Evolutionary conservation across 78 protist species (phyloP).

Genomic region (Dictyostelium capitatum): DNA sequence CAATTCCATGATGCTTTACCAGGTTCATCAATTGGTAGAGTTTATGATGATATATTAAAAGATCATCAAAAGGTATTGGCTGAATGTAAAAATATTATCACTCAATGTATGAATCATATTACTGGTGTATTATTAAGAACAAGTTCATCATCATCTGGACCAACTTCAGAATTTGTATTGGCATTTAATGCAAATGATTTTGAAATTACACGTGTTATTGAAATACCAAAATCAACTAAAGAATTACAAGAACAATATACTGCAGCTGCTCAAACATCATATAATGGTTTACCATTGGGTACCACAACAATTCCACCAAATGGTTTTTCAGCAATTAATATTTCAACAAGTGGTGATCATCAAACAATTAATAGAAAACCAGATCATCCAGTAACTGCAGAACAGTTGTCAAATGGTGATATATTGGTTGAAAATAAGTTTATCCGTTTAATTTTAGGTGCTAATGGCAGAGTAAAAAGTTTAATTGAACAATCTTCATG

Average conservation of each 20-base stretch:
- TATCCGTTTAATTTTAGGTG: background rate
- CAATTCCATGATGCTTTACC: constrained; percentile 94
- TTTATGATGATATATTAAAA: constrained; percentile 65
- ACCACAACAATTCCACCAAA: constrained; percentile 29
- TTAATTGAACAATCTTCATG: background rate
- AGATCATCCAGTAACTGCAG: background rate
- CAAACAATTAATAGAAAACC: background rate
- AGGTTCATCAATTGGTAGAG: constrained; percentile 84
- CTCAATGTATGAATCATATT: background rate
- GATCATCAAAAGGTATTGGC: constrained; percentile 54
- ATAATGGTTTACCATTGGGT: constrained; percentile 34
- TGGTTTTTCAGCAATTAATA: constrained; percentile 14
- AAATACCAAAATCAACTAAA: constrained; percentile 24
- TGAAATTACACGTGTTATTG: constrained; percentile 13
- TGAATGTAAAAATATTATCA: background rate
- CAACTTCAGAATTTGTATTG: background rate
- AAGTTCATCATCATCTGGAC: background rate
- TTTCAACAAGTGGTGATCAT: background rate
- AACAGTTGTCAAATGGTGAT: background rate
- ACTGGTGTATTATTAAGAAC: background rate
- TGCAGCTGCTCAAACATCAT: constrained; percentile 15
- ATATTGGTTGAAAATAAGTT: background rate
- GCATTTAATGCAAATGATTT: constrained; percentile 55
- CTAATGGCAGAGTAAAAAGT: constrained; percentile 1
- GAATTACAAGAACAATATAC: background rate